Evolutionary conservation across 805 yeast species (phyloP).

Genomic region (Yarrowia alimentaria): DNA sequence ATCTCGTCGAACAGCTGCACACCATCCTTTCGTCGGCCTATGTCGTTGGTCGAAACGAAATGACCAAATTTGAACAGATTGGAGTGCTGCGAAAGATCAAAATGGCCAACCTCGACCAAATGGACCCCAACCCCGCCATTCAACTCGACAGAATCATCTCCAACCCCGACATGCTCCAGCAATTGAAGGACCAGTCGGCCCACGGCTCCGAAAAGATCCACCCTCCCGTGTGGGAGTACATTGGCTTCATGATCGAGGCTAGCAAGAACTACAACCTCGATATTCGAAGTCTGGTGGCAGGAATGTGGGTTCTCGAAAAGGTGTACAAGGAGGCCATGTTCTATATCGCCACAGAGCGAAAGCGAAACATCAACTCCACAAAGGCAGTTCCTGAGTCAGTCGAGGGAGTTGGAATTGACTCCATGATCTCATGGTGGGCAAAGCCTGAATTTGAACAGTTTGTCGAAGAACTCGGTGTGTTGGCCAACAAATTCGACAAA

Average conservation of each 20-base stretch:
- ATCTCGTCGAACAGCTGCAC: slow-evolving; percentile 5
- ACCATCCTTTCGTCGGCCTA: not conserved
- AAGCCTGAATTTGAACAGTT: slow-evolving; percentile 23
- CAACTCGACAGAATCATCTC: slow-evolving; percentile 5
- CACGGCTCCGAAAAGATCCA: slow-evolving; percentile 22
- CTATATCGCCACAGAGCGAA: slow-evolving; percentile 7
- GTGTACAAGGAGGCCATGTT: slow-evolving; percentile 27
- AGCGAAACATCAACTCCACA: slow-evolving; percentile 14
- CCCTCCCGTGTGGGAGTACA: slow-evolving; percentile 24
- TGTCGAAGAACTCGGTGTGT: slow-evolving; percentile 3
- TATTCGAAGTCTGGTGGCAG: slow-evolving; percentile 12
- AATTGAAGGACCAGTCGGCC: slow-evolving; percentile 2
- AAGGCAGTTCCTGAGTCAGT: slow-evolving; percentile 3
- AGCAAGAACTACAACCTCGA: not conserved
- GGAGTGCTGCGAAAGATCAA: slow-evolving; percentile 7
- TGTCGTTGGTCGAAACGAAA: slow-evolving; percentile 13
- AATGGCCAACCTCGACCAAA: slow-evolving; percentile 7
- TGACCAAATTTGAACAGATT: slow-evolving; percentile 25
- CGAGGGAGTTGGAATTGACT: slow-evolving; percentile 15
- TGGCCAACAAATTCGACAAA: slow-evolving; percentile 19
- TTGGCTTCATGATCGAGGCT: slow-evolving; percentile 19
- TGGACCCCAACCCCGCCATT: slow-evolving; percentile 7
- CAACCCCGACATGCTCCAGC: not conserved
- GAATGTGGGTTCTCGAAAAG: slow-evolving; percentile 26
- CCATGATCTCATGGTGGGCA: slow-evolving; percentile 29